Evolutionary conservation across 2,329 filamentous ascomycete genomes (phyloP).

Genomic region (Didymella exigua): DNA sequence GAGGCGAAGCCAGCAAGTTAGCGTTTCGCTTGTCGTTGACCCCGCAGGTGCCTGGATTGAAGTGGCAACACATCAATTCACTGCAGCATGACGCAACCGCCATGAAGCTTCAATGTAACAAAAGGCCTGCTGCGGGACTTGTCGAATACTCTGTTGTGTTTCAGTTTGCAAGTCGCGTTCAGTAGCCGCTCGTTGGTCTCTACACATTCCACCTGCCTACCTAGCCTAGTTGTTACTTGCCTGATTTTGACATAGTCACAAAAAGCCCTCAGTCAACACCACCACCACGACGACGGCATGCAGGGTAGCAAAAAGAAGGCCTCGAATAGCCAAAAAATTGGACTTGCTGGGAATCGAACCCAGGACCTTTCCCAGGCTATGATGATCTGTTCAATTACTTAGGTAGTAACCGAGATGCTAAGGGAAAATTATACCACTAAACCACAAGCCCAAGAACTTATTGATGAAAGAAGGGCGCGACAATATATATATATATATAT

Average conservation of each 20-base stretch:
- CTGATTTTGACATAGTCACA: neutral
- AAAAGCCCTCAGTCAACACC: neutral
- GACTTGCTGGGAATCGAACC: conserved; percentile 13
- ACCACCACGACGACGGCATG: neutral
- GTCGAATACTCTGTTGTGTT: neutral
- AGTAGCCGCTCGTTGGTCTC: neutral
- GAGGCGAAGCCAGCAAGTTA: neutral
- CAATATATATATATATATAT: no score
- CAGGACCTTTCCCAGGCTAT: conserved; percentile 17
- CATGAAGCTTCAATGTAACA: neutral
- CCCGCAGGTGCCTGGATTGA: conserved; percentile 3
- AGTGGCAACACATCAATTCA: neutral
- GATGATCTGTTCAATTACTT: no score
- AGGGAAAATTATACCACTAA: conserved; percentile 12
- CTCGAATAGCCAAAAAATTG: neutral
- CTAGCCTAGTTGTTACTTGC: neutral
- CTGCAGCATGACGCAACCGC: neutral
- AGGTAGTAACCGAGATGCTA: conserved; percentile 3
- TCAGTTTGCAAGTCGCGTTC: neutral
- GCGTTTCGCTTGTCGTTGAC: conserved; percentile 6
- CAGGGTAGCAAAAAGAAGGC: no score
- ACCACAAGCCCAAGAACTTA: conserved; percentile 8
- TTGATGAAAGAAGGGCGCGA: neutral
- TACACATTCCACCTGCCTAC: neutral
- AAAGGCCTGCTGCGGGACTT: neutral